A percentile compares a stretch with the other conserved stretches of the same genome.
phyloP scores from a whole-genome alignment of 2,329 filamentous ascomycete species.

The Pseudopithomyces chartarum region DNA sequence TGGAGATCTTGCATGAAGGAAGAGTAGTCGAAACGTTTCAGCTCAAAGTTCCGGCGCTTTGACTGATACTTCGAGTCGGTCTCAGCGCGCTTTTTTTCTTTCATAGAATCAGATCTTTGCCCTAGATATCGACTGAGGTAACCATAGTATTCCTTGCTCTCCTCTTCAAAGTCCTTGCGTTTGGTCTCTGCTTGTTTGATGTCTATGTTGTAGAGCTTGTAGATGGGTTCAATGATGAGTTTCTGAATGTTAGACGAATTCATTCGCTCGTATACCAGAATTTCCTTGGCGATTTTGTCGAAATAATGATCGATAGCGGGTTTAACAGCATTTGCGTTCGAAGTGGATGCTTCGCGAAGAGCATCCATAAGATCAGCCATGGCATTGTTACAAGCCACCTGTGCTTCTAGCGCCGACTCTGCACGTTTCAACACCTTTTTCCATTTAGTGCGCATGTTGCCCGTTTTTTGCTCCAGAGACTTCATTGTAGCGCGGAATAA shows the following conservation, averaged over 20 bases:
- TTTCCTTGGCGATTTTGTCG: constrained; percentile 92
- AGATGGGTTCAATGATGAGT: constrained; percentile 92
- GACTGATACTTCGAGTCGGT: constrained; percentile 96
- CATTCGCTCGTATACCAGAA: constrained; percentile 81
- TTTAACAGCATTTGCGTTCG: constrained; percentile 95
- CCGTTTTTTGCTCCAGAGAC: constrained; percentile 92
- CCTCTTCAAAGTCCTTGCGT: constrained; percentile 97
- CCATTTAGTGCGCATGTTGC: constrained; percentile 90
- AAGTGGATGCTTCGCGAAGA: constrained; percentile 82
- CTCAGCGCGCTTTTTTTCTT: constrained; percentile 94
- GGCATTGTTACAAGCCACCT: constrained; percentile 83
- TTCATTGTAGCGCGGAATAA: constrained; percentile 97
- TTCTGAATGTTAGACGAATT: constrained; percentile 86
- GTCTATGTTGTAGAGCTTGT: constrained; percentile 88
- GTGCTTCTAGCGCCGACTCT: constrained; percentile 82
- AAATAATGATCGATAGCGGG: constrained; percentile 98
- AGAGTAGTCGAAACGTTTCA: constrained; percentile 98
- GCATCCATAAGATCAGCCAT: constrained; percentile 83
- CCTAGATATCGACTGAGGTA: constrained; percentile 96
- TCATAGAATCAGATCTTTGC: constrained; percentile 91
- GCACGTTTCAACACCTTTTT: constrained; percentile 95
- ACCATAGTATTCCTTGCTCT: constrained; percentile 97
- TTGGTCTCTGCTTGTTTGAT: constrained; percentile 98
- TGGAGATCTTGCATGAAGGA: constrained; percentile 99
- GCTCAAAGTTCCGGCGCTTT: constrained; percentile 91